phyloP scores from a whole-genome alignment of 768 basidiomycete genomes.

The Steccherinum ochraceum region DNA sequence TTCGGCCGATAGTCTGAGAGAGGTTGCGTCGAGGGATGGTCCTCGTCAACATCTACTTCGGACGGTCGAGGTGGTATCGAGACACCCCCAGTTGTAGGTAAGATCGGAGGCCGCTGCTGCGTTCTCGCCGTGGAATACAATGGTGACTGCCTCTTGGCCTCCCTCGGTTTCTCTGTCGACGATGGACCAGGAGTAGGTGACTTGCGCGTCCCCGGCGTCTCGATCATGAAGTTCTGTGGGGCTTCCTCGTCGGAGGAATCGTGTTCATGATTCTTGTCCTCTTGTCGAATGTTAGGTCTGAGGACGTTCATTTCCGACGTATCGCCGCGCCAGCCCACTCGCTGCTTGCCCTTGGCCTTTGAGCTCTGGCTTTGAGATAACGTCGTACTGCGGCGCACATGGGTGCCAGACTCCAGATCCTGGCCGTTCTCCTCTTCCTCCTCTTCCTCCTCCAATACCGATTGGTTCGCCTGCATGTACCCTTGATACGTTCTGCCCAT shows the following conservation, averaged over 20 bases:
- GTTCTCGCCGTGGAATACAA: constrained; percentile 36
- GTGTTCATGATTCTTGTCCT: constrained; percentile 52
- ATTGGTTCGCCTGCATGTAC: constrained; percentile 69
- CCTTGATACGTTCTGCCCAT: constrained; percentile 70
- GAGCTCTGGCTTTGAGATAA: constrained; percentile 16
- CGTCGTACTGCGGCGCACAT: constrained; percentile 32
- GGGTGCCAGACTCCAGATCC: constrained; percentile 56
- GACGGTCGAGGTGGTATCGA: constrained; percentile 62
- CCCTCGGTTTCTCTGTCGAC: constrained; percentile 26
- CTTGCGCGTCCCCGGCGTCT: constrained; percentile 38
- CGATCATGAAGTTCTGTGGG: constrained; percentile 82
- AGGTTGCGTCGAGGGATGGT: constrained; percentile 14
- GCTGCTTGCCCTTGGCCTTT: constrained; percentile 39
- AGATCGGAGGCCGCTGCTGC: constrained; percentile 29
- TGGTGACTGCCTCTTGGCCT: constrained; percentile 36
- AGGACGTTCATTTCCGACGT: constrained; percentile 51
- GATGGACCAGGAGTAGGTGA: constrained; percentile 14
- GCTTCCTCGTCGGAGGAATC: constrained; percentile 79
- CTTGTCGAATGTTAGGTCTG: constrained; percentile 66
- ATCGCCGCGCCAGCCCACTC: constrained; percentile 47
- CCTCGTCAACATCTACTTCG: constrained; percentile 42
- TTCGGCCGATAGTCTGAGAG: constrained; percentile 25
- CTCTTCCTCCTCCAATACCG: constrained; percentile 67
- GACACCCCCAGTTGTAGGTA: constrained; percentile 31
- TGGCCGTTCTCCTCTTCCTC: constrained; percentile 43